Conservation (phyloP, 768 basidiomycete species). For the Crucibulum laeve region DNA sequence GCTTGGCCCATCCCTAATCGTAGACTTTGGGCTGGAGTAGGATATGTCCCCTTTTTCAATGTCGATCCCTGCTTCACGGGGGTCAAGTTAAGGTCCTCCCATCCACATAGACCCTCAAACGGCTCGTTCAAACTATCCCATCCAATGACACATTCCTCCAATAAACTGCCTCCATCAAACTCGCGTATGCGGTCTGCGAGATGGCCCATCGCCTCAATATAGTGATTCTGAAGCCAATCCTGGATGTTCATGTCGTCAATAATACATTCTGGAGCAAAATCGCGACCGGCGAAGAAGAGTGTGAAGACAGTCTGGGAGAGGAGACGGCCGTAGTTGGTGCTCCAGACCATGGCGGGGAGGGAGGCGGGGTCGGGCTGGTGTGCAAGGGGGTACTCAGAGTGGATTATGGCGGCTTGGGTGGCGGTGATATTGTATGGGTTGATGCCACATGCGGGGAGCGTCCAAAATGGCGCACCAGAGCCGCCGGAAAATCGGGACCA, state of each 20-base stretch:
- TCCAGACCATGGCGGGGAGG: conserved; percentile 95
- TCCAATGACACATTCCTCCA: conserved; percentile 88
- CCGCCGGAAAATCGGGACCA: conserved; percentile 97
- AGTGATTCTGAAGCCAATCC: conserved; percentile 79
- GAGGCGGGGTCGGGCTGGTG: conserved; percentile 61
- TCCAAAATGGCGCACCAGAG: conserved; percentile 95
- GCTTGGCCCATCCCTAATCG: conserved; percentile 85
- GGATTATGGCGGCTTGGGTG: conserved; percentile 82
- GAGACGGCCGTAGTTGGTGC: conserved; percentile 90
- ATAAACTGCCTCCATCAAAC: conserved; percentile 55
- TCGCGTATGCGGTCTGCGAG: conserved; percentile 74
- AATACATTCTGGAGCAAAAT: conserved; percentile 87
- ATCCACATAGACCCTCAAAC: conserved; percentile 71
- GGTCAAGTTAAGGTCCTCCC: conserved; percentile 61
- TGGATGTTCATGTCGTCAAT: conserved; percentile 93
- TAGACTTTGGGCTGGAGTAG: conserved; percentile 81
- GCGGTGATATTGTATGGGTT: conserved; percentile 81
- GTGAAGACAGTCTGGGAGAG: conserved; percentile 88
- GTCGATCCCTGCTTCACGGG: conserved; percentile 66
- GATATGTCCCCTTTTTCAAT: conserved; percentile 82
- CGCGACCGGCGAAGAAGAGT: conserved; percentile 87
- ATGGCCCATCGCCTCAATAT: conserved; percentile 66
- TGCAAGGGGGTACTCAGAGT: conserved; percentile 79
- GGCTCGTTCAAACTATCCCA: conserved; percentile 99
- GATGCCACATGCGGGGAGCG: conserved; percentile 84